Evolutionary conservation across 768 basidiomycete genomes (phyloP), one percentile per base, ranked within the genome.

Genomic region (Mycena rosella): DNA sequence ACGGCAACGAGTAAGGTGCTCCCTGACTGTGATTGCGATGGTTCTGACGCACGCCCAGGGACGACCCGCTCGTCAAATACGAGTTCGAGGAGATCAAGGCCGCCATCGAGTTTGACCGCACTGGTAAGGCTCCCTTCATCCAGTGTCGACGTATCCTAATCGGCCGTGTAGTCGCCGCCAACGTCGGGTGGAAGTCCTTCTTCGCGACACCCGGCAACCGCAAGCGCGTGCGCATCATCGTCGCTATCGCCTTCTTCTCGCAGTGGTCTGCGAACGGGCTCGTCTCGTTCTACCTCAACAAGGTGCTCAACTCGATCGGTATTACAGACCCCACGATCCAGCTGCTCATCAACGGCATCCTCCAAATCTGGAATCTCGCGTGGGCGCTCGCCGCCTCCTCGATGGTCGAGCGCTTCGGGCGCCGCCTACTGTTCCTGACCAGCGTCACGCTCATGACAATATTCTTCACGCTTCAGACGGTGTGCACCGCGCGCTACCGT

Each of bases 241-340:
- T n/a, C n/a, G n/a, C n/a, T n/a, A 81, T 94, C 63, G 92, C 91
- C 49, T 91, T 91, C 85, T 93, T 94, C 85, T 93, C 92, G 3
- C 91, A 92, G 73, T 94, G 92, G 92, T 93, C 91, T 15, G 93
- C 92, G 17, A 94, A 94, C 73, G 93, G 93, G 75, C 89, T 94
- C 63, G 90, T 92, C 52, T 92, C 91, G 6, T 93, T 90, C 83
- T 95, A 95, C 82, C 87, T 95, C 73, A 89, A 83, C 80, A 83
- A 86, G 77, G 89, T 95, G 57, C 88, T 95, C 77, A 77, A 84
- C 68, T 81, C 85, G 64, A 90, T 92, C 60, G 90, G 90, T 62
- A 90, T 93, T 74, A 88, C 86, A 14, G 79, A 87, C 72, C 76
- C 84, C 15, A 84, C 85, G 60, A 87, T 80, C 65, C 84, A 83